Conservation (phyloP, 345 rosid genomes). For the Populus ilicifolia region DNA sequence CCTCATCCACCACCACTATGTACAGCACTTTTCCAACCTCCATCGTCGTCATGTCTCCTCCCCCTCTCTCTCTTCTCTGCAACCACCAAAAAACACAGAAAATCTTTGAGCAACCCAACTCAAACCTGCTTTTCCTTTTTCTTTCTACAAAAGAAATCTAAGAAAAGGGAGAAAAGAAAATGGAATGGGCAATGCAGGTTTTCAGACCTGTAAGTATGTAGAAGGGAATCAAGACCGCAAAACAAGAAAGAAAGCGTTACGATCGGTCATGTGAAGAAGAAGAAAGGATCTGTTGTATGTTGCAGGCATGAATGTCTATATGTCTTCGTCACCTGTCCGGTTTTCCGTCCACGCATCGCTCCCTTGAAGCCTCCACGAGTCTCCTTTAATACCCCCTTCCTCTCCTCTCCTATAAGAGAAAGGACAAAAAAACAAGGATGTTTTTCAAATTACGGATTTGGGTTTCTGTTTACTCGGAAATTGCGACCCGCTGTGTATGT, state of each 20-base stretch:
- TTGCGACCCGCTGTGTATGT: neutral
- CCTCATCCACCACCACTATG: slow-evolving; percentile 73
- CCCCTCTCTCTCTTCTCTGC: slow-evolving; percentile 12
- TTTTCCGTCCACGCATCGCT: slow-evolving; percentile 44
- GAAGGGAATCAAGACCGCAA: neutral
- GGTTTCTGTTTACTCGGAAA: neutral
- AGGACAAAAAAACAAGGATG: neutral
- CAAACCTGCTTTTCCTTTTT: neutral
- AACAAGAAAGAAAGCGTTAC: neutral
- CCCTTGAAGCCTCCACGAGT: slow-evolving; percentile 48
- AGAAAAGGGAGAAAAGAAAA: neutral
- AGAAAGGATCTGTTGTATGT: neutral
- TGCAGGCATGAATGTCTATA: neutral
- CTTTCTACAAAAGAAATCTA: neutral
- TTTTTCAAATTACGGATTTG: slow-evolving; percentile 5
- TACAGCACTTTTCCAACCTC: slow-evolving; percentile 65
- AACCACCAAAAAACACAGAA: neutral
- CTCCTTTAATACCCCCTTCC: slow-evolving; percentile 18
- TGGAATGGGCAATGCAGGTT: slow-evolving; percentile 15
- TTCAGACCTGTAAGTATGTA: neutral
- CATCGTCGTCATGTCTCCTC: slow-evolving; percentile 41
- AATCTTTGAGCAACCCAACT: neutral
- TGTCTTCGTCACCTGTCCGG: slow-evolving; percentile 31
- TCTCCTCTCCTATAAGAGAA: neutral
- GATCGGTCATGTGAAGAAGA: slow-evolving; percentile 18